phyloP scores from a whole-genome alignment of 2,329 filamentous ascomycete species.

The Penicillium psychrosexuale region DNA sequence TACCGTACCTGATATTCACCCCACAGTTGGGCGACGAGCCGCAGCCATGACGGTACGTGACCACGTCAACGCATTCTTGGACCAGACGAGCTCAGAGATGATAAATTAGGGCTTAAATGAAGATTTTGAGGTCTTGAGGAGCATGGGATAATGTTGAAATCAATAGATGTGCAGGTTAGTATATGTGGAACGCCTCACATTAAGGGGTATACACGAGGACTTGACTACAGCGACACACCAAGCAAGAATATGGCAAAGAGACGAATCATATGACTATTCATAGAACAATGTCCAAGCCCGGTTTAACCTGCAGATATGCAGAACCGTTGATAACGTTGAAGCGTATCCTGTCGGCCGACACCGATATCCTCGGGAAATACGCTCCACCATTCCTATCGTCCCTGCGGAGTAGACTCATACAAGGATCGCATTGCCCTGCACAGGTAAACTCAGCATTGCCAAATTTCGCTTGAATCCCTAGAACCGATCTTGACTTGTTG shows the following conservation, averaged over 20 bases:
- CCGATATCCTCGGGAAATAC: slow-evolving; percentile 25
- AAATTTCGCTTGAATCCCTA: background rate
- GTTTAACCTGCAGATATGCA: background rate
- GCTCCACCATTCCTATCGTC: slow-evolving; percentile 12
- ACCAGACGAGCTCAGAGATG: background rate
- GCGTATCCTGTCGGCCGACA: slow-evolving; percentile 23
- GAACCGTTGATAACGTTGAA: background rate
- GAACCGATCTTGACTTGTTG: too few relatives aligned
- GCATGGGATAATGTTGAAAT: background rate
- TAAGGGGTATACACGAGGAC: background rate
- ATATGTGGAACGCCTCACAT: background rate
- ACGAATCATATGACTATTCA: background rate
- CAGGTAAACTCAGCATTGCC: background rate
- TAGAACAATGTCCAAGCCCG: background rate
- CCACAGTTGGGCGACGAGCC: slow-evolving; percentile 14
- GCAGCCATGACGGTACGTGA: slow-evolving; percentile 18
- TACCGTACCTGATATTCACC: slow-evolving; percentile 22
- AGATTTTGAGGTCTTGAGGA: background rate
- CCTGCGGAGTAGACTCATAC: background rate
- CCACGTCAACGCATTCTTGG: slow-evolving; percentile 5
- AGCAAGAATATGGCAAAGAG: background rate
- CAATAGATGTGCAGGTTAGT: background rate
- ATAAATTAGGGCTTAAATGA: background rate
- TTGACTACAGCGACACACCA: background rate
- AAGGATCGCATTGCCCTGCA: background rate